A percentile compares a stretch with the other conserved stretches of the same genome.
These are phyloP conservation scores for Sungouiozyma ichnusensis DNA, from an alignment of 805 yeast species.

Conservation along the genomic window DNA sequence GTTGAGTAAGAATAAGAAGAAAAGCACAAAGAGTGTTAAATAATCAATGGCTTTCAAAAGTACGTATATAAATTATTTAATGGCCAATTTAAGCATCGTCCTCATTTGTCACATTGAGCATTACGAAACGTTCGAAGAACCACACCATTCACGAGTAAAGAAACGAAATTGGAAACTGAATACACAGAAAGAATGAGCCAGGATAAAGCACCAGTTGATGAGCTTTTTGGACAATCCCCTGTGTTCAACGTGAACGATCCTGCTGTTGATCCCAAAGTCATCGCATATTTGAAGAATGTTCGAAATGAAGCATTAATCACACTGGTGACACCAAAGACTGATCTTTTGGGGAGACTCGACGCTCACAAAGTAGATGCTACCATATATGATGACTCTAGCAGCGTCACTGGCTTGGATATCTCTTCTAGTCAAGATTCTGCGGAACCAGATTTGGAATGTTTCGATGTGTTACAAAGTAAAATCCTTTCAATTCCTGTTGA, in stretches of 20 bases:
- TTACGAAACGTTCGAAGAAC: too few species aligned
- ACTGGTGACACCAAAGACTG: conserved; percentile 3
- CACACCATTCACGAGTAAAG: too few species aligned
- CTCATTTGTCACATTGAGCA: neutral
- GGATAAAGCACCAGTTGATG: conserved; percentile 8
- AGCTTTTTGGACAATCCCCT: conserved; percentile 23
- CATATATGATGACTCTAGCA: conserved; percentile 24
- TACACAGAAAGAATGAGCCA: neutral
- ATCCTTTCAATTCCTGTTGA: conserved; percentile 6
- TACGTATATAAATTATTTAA: neutral
- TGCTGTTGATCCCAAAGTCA: conserved; percentile 19
- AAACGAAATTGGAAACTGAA: neutral
- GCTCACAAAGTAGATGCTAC: conserved; percentile 7
- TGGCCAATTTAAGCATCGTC: neutral
- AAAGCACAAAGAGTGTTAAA: conserved; percentile 1
- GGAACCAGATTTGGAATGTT: conserved; percentile 12
- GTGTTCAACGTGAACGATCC: conserved; percentile 20
- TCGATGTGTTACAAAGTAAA: conserved; percentile 2
- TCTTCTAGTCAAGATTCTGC: too few species aligned
- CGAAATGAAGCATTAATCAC: conserved; percentile 23
- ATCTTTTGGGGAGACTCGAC: conserved; percentile 3
- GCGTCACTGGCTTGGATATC: too few species aligned
- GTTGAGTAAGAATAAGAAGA: conserved; percentile 7
- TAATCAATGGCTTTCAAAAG: neutral
- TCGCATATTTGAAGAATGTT: conserved; percentile 18